Evolutionary conservation across 2,329 filamentous ascomycete genomes (phyloP).

Genomic region (Pyrenochaeta sp.): DNA sequence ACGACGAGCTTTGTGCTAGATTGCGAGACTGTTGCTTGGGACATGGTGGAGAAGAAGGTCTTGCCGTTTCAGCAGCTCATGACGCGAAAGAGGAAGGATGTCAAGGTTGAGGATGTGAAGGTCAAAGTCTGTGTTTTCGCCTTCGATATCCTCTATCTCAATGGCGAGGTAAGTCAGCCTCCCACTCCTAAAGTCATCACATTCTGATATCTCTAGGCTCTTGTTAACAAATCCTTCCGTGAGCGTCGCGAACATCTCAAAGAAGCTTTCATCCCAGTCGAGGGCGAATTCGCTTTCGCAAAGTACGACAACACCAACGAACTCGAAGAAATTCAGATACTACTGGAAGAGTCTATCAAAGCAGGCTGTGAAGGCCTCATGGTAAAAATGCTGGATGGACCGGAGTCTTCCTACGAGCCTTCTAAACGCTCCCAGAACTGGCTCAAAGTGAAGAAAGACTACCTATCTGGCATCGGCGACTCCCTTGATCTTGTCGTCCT

Average conservation of each 20-base stretch:
- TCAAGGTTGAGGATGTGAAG: slow-evolving; percentile 93
- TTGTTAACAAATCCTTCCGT: slow-evolving; percentile 86
- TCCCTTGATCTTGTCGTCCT: slow-evolving; percentile 96
- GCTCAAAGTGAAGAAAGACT: slow-evolving; percentile 99
- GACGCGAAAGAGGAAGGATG: slow-evolving; percentile 97
- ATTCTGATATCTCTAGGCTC: slow-evolving; percentile 58
- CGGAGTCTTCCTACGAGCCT: slow-evolving; percentile 93
- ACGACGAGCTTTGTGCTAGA: slow-evolving; percentile 98
- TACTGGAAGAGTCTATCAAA: slow-evolving; percentile 94
- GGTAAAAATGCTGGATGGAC: slow-evolving; percentile 98
- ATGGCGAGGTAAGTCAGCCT: slow-evolving; percentile 72
- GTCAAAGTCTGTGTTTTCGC: slow-evolving; percentile 97
- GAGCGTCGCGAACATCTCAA: slow-evolving; percentile 81
- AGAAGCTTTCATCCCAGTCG: slow-evolving; percentile 75
- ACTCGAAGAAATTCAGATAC: slow-evolving; percentile 89
- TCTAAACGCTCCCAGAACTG: slow-evolving; percentile 97
- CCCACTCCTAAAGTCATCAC: background rate
- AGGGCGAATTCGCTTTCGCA: slow-evolving; percentile 92
- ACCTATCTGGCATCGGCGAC: slow-evolving; percentile 91
- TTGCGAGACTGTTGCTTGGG: slow-evolving; percentile 97
- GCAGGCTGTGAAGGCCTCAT: slow-evolving; percentile 96
- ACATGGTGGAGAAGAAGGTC: slow-evolving; percentile 92
- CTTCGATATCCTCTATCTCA: slow-evolving; percentile 92
- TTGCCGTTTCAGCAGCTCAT: slow-evolving; percentile 97
- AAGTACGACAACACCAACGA: slow-evolving; percentile 87